Percentiles rank a stretch among this genome's conserved stretches.
Conservation (phyloP, 164 flowering plant genomes). For the Vitis amurensis region DNA sequence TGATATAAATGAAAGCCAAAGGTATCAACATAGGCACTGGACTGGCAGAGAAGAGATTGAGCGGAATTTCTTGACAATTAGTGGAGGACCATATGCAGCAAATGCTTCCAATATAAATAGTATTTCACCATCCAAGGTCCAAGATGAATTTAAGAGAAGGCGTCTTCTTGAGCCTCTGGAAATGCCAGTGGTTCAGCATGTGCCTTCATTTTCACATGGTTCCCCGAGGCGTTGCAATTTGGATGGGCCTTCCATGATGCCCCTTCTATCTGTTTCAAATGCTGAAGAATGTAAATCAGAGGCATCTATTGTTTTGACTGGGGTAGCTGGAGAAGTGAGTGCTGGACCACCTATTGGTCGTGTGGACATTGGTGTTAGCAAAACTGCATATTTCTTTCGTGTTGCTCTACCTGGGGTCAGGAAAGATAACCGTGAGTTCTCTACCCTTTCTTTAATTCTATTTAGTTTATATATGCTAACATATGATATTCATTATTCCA, state of each 20-base stretch:
- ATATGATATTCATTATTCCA: not conserved
- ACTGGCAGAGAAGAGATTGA: conserved; percentile 9
- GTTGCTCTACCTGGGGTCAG: conserved; percentile 68
- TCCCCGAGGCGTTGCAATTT: conserved; percentile 1
- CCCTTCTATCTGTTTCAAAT: conserved; percentile 24
- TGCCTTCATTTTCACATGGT: not conserved
- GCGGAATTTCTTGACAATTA: not conserved
- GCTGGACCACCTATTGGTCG: conserved; percentile 60
- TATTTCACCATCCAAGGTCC: conserved; percentile 7
- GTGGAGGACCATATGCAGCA: conserved; percentile 1
- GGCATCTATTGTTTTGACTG: conserved; percentile 20
- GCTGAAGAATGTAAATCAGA: conserved; percentile 15
- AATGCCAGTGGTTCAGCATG: conserved; percentile 7
- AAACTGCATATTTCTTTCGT: conserved; percentile 55
- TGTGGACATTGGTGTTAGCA: conserved; percentile 57
- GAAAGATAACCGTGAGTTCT: conserved; percentile 38
- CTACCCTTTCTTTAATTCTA: not conserved
- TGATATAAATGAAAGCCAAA: conserved; percentile 16
- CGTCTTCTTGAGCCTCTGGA: conserved; percentile 7
- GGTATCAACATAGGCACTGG: conserved; percentile 12
- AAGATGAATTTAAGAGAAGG: conserved; percentile 15
- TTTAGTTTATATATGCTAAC: not conserved
- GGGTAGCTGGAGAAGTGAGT: conserved; percentile 48
- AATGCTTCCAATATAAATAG: not conserved
- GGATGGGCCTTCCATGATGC: conserved; percentile 28